phyloP scores from a whole-genome alignment of 495 filamentous ascomycete genomes.

The Chaetomium fimeti region DNA sequence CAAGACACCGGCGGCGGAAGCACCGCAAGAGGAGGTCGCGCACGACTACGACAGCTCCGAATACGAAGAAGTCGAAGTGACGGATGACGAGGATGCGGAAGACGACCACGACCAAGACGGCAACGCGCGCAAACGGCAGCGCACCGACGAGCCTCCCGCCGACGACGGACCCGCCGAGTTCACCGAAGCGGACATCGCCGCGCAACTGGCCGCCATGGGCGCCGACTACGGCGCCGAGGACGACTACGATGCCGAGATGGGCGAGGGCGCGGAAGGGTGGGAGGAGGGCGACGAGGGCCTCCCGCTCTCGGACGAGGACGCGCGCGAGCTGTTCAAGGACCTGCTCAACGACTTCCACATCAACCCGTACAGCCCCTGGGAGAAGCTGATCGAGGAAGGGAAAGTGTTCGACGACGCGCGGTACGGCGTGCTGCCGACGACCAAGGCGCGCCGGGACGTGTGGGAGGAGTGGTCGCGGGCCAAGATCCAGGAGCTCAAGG shows the following conservation, averaged over 20 bases:
- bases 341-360: conserved; percentile 77
- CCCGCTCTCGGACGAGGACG: conserved; percentile 64
- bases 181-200: conserved; percentile 91
- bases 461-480: conserved; percentile 79
- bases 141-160: conserved; percentile 54
- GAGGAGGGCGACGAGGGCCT: conserved; percentile 70
- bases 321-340: conserved; percentile 75
- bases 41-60: conserved; percentile 55
- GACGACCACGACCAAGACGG: conserved; percentile 45
- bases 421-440: conserved; percentile 78
- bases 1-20: background rate
- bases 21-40: conserved; percentile 5
- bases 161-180: conserved; percentile 70
- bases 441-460: conserved; percentile 73
- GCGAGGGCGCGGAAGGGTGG: conserved; percentile 63
- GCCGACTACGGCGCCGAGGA: conserved; percentile 54
- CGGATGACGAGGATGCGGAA: conserved; percentile 59
- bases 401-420: conserved; percentile 79
- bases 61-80: conserved; percentile 88
- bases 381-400: conserved; percentile 78
- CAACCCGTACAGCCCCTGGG: conserved; percentile 90
- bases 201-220: conserved; percentile 84
- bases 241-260: conserved; percentile 57
- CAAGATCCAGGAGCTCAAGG: conserved; percentile 66
- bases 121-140: conserved; percentile 63